Conservation (phyloP, 768 basidiomycete genomes). For the Naganishia friedmannii region DNA sequence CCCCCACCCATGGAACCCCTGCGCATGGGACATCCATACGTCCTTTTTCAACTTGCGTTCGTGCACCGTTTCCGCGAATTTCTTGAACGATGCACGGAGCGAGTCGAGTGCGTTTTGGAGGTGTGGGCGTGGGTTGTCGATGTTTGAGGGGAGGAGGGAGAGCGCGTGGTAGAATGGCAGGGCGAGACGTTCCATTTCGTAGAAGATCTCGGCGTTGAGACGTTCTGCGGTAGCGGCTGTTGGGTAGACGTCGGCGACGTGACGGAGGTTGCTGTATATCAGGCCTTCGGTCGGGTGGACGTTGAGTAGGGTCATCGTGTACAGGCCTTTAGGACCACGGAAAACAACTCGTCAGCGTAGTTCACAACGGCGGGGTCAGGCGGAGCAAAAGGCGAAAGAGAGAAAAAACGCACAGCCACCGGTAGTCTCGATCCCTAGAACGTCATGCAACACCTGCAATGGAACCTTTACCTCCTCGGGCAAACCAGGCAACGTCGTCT, state of each 20-base stretch:
- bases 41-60: constrained; percentile 27
- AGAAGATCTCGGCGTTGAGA: constrained; percentile 29
- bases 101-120: constrained; percentile 23
- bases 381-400: neutral
- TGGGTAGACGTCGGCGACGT: constrained; percentile 14
- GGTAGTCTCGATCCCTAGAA: constrained; percentile 24
- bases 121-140: constrained; percentile 1
- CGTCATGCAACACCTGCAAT: constrained; percentile 21
- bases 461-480: constrained; percentile 23
- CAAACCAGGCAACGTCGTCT: constrained; percentile 16
- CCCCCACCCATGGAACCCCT: constrained; percentile 34
- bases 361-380: neutral
- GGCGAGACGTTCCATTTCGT: constrained; percentile 31
- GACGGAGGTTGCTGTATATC: constrained; percentile 32
- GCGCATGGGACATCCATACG: constrained; percentile 33
- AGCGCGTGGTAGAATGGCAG: constrained; percentile 28
- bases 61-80: constrained; percentile 27
- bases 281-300: constrained; percentile 14
- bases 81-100: constrained; percentile 28
- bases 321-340: constrained; percentile 22
- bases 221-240: constrained; percentile 27
- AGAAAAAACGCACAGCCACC: constrained; percentile 28
- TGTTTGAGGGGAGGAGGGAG: constrained; percentile 6
- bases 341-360: neutral
- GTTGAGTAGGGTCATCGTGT: constrained; percentile 33